phyloP scores from a whole-genome alignment of 2,329 filamentous ascomycete species.

The Huntiella abstrusa region DNA sequence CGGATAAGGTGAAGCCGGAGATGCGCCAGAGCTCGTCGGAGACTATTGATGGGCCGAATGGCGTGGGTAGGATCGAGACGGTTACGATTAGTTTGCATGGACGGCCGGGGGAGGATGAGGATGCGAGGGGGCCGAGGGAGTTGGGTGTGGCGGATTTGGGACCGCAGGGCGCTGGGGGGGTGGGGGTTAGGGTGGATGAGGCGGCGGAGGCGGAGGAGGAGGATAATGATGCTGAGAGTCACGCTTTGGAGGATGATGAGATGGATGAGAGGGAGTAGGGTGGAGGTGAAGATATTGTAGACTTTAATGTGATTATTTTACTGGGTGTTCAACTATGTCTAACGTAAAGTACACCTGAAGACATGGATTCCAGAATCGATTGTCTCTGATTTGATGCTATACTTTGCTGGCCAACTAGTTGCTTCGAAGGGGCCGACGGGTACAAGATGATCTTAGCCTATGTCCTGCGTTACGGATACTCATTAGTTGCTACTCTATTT shows the following conservation, averaged over 20 bases:
- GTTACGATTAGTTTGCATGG: conserved; percentile 61
- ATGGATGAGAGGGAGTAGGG: conserved; percentile 16
- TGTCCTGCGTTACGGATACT: too few species aligned
- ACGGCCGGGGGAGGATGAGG: conserved; percentile 43
- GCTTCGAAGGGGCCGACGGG: too few species aligned
- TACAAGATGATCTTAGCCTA: too few species aligned
- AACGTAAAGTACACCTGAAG: too few species aligned
- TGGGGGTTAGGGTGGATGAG: conserved; percentile 40
- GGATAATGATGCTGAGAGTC: conserved; percentile 15
- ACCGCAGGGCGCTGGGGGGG: conserved; percentile 37
- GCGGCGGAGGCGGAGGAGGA: conserved; percentile 28
- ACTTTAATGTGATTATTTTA: too few species aligned
- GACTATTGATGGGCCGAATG: conserved; percentile 66
- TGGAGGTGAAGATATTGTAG: too few species aligned
- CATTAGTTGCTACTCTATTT: too few species aligned
- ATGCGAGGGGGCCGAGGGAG: conserved; percentile 66
- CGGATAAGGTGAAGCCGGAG: conserved; percentile 20
- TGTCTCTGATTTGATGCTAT: too few species aligned
- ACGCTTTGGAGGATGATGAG: conserved; percentile 15
- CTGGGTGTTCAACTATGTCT: too few species aligned
- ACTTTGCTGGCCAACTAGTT: too few species aligned
- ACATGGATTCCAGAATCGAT: too few species aligned
- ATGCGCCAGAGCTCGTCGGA: conserved; percentile 57
- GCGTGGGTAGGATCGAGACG: conserved; percentile 61
- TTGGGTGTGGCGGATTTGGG: conserved; percentile 80